Base-by-base conservation (phyloP, 345 rosid genomes). In the Populus ilicifolia region DNA sequence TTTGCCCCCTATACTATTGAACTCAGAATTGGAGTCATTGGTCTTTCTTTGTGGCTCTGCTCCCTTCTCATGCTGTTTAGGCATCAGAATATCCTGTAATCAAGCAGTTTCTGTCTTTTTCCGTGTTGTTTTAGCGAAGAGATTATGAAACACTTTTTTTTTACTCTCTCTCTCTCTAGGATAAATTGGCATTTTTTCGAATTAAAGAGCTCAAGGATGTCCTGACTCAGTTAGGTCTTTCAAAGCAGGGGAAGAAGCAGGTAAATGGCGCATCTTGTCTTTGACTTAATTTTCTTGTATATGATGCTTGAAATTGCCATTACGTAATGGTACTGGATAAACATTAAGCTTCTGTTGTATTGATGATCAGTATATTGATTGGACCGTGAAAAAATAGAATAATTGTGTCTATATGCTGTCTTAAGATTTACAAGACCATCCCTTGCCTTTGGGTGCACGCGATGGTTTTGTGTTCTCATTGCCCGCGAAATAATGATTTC, bases 221-320 rank as follows among this genome's bases (percentile, higher is more conserved):
- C 77, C 89, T 96, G n/a, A 86, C 91, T 75, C 91, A 88, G 71
- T 82, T 96, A 64, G 94, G 97, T 73, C 97, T 93, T 76, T 89
- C 99, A 68, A 96, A 96, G 85, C 99, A 96, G 83, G 99, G 99
- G 73, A 93, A 90, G 88, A 96, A 93, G 79, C 98, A 93, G 97
- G 99, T 93, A 54, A 78, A 29, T 77, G 30, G 8, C 5, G 43
- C 44, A 25, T 61, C 67, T 50, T 74, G 56, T 8, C 67, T 54
- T 65, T 71, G 21, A 52, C 27, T 70, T 35, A 20, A 72, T 43
- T 64, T 20, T 54, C 71, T 64, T 20, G 41, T 69, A 44, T n/a
- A 12, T 16, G 54, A 18, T 63, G 78, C 39, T 44, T 46, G 35
- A 29, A 14, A 52, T 13, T 18, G 5, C 20, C 29, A 5, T 75